A percentile compares a stretch with the other conserved stretches of the same genome.
phyloP scores from a whole-genome alignment of 805 yeast species.

The Kluyveromyces dobzhanskii region DNA sequence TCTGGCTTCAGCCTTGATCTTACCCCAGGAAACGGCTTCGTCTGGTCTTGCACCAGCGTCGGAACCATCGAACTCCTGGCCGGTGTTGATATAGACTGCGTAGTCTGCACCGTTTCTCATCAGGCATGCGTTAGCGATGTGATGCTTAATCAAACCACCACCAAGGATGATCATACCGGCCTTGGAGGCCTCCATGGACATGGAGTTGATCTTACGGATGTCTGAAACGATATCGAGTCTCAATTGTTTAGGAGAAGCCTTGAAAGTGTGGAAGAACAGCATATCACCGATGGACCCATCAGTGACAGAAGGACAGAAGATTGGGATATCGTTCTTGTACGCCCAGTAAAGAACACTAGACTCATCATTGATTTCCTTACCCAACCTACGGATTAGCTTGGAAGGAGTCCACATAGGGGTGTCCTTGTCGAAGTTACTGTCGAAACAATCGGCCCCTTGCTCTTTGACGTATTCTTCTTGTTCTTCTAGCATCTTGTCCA shows the following conservation, averaged over 20 bases:
- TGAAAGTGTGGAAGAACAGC: constrained; percentile 97
- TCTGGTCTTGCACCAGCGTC: constrained; percentile 99
- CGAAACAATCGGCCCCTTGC: constrained; percentile 46
- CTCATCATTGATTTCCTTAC: constrained; percentile 92
- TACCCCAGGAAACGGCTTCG: constrained; percentile 99
- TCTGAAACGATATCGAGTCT: constrained; percentile 91
- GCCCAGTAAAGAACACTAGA: constrained; percentile 95
- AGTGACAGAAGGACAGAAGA: constrained; percentile 95
- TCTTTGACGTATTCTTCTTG: constrained; percentile 60
- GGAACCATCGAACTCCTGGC: constrained; percentile 97
- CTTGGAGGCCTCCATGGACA: constrained; percentile 88
- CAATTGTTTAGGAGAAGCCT: constrained; percentile 81
- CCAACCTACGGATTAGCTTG: constrained; percentile 81
- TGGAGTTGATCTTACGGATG: constrained; percentile 80
- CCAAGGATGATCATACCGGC: constrained; percentile 97
- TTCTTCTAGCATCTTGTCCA: constrained; percentile 81
- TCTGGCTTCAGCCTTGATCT: constrained; percentile 89
- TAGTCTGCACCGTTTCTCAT: constrained; percentile 99
- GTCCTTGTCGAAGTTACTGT: constrained; percentile 41
- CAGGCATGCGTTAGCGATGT: constrained; percentile 93
- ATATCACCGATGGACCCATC: constrained; percentile 99
- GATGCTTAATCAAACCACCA: constrained; percentile 95
- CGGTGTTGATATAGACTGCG: constrained; percentile 95
- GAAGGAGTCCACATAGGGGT: constrained; percentile 86
- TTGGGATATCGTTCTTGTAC: constrained; percentile 90